Percentiles rank a stretch among this genome's conserved stretches.
Evolutionary conservation across 1,284 basidiomycete species (phyloP).

Genomic region (Earliella scabrosa): DNA sequence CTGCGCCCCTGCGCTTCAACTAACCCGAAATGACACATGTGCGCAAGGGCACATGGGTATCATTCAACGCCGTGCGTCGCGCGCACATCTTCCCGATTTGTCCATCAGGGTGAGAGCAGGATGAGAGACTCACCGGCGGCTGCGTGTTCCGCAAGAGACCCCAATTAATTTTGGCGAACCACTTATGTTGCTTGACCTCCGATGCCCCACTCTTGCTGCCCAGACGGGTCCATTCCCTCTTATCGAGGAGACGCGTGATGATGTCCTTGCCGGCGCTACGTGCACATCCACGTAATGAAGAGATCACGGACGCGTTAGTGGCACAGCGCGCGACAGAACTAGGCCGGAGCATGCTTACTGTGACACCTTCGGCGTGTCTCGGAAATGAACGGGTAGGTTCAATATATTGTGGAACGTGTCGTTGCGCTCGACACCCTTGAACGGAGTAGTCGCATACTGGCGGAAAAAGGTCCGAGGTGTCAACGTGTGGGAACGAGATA

Average conservation of each 20-base stretch:
- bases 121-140: slow-evolving; percentile 77
- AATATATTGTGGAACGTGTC: slow-evolving; percentile 98
- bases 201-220: slow-evolving; percentile 94
- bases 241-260: slow-evolving; percentile 89
- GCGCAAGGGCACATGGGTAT: slow-evolving; percentile 4
- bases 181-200: slow-evolving; percentile 99
- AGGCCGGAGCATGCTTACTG: slow-evolving; percentile 57
- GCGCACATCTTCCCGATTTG: slow-evolving; percentile 7
- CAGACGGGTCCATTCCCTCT: slow-evolving; percentile 88
- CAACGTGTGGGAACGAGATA: slow-evolving; percentile 14
- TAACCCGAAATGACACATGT: slow-evolving; percentile 6
- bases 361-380: slow-evolving; percentile 85
- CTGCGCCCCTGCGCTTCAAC: slow-evolving; percentile 9
- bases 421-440: slow-evolving; percentile 95
- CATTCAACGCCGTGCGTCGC: background rate
- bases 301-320: slow-evolving; percentile 17
- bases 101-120: slow-evolving; percentile 6
- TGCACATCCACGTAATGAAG: slow-evolving; percentile 17
- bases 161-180: slow-evolving; percentile 98
- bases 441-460: slow-evolving; percentile 96
- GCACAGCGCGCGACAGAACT: slow-evolving; percentile 14
- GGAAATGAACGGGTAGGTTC: slow-evolving; percentile 86
- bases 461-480: slow-evolving; percentile 14
- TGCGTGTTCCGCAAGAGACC: slow-evolving; percentile 91
- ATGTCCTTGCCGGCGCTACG: slow-evolving; percentile 84